These are phyloP conservation scores for Acacia confusa DNA, from an alignment of 306 rosid species.

Conservation along the genomic window DNA sequence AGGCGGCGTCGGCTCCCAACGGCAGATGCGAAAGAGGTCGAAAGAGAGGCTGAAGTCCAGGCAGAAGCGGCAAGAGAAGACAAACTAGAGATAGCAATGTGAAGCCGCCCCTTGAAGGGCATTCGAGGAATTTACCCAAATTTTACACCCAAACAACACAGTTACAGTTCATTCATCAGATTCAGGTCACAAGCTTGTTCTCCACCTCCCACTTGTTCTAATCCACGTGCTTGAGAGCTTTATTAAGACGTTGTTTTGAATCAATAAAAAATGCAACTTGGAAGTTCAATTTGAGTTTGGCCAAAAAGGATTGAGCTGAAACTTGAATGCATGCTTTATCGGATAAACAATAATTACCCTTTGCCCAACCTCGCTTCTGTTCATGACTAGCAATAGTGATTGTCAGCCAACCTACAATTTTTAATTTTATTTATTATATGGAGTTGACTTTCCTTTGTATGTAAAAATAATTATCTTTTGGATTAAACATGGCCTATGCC, in stretches of 20 bases:
- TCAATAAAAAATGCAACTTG: background rate
- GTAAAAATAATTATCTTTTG: background rate
- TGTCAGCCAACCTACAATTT: background rate
- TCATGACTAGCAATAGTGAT: background rate
- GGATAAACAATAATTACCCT: background rate
- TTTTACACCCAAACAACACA: background rate
- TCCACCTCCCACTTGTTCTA: background rate
- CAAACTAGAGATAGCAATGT: background rate
- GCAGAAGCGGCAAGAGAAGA: background rate
- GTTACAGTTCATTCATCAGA: background rate
- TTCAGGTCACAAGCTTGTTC: background rate
- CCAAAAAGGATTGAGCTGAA: too few relatives aligned
- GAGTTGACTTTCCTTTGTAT: background rate
- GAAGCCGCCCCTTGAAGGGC: constrained; percentile 6
- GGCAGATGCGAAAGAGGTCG: background rate
- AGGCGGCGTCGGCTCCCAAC: background rate
- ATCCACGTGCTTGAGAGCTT: background rate
- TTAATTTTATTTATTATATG: background rate
- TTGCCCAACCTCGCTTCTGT: background rate
- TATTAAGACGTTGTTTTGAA: background rate
- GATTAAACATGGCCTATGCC: background rate
- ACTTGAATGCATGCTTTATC: background rate
- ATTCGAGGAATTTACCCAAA: background rate
- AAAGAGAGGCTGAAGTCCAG: background rate
- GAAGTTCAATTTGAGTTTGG: background rate